Base-by-base conservation (phyloP, 306 rosid genomes). In the Casuarina glauca region DNA sequence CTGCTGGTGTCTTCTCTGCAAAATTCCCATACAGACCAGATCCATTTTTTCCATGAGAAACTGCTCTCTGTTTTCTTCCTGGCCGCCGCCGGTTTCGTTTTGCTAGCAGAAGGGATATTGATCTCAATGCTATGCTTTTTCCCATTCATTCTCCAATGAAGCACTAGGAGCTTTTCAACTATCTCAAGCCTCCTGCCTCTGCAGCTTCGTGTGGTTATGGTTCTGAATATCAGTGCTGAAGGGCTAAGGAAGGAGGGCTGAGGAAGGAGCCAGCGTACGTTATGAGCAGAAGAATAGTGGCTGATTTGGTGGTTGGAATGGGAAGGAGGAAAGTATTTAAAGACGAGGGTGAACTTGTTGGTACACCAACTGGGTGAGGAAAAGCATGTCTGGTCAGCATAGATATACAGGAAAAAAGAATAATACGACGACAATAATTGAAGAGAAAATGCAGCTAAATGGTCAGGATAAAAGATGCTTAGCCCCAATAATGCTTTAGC, bases 401-500 rank as follows among this genome's bases (percentile, higher is more conserved):
- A 62, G 73, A 69, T 69, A 85, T 38, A 54, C 44, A 32, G 41
- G 77, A 80, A 49, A 54, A 58, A 69, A 86, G 88, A 89, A 84
- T 84, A 86, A 81, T 82, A 54, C 90, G 66, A 54, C 90, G 66
- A 80, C 71, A 89, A 86, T 86, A 79, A 86, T 84, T 79, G 45
- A 52, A 76, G 81, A 78, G 58, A 73, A 62, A 39, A 74, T 54
- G 79, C 81, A 84, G 43, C 70, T 77, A 70, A 62, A 69, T 68
- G 36, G 51, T 70, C 9, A 55, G 73, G 86, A 87, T 86, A 82
- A 81, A 89, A 91, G 88, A 91, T 91, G 93, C 97, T 81, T 84
- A 86, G 49, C 74, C 76, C 85, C 91, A 88, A 89, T 85, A 89
- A 84, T 89, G 78, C 64, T 69, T 71, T 85, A 72, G 71, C 73